These are phyloP conservation scores for Fusarium papillatum DNA, from an alignment of 2,329 filamentous ascomycete genomes.

Conservation along the genomic window DNA sequence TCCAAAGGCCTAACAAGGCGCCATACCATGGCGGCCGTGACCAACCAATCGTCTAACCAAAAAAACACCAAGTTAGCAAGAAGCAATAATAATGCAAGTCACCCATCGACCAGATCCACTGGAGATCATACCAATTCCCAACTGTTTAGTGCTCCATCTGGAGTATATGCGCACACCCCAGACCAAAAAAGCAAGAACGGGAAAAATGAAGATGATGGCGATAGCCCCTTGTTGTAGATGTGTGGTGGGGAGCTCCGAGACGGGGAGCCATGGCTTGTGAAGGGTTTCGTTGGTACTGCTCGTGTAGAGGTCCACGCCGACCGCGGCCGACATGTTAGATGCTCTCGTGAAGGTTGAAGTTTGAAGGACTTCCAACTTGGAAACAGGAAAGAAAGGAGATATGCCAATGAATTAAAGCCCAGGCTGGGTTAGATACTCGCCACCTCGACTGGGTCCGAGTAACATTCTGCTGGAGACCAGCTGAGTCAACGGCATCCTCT, in stretches of 20 bases:
- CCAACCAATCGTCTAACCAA: conserved; percentile 35
- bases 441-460: not conserved
- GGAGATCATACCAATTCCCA: conserved; percentile 31
- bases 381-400: too few species aligned
- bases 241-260: conserved; percentile 29
- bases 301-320: not conserved
- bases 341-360: not conserved
- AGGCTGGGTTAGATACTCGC: not conserved
- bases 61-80: not conserved
- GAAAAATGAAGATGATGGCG: conserved; percentile 36
- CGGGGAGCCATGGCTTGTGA: conserved; percentile 22
- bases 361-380: not conserved
- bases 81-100: not conserved
- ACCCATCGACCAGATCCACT: not conserved
- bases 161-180: conserved; percentile 34
- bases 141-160: conserved; percentile 29
- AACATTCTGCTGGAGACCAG: not conserved
- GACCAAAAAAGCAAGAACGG: conserved; percentile 27
- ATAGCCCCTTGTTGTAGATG: conserved; percentile 29
- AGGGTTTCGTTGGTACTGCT: conserved; percentile 5
- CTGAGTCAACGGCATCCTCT: not conserved
- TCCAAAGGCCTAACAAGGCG: fast-evolving
- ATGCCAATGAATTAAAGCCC: not conserved
- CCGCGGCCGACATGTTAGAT: not conserved
- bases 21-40: conserved; percentile 30